Base-by-base conservation (phyloP, 2,329 filamentous ascomycete genomes). In the Talaromyces sp. region DNA sequence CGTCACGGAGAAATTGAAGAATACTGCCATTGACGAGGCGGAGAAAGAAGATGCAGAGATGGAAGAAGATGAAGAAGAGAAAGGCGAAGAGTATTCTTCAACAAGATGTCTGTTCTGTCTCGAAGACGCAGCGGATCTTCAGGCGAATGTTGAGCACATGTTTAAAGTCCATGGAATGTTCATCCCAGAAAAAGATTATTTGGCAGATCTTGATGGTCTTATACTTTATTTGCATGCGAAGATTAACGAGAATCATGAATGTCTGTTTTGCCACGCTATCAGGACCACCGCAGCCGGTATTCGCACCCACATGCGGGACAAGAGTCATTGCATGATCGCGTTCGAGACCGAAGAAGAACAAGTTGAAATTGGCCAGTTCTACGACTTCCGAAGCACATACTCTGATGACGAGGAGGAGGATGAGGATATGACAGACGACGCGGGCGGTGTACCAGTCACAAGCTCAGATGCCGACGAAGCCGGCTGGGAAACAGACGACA, bases 301-400 rank as follows among this genome's bases (percentile, higher is more conserved):
- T 25, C 92, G 97, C 70, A 97, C 92, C 0, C 94, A 99, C 72
- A 99, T 99, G 94, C 87, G 91, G 45, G 94, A 99, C 72, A 93
- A 91, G 70, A 89, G 91, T 0, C 94, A 99, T 75, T 97, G 93
- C 81, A 96, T 92, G 83, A 95, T 99, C 65, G 92, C 91, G 0
- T 99, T 93, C 72, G 86, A 87, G 53, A 88, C 86, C 0, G 90
- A 97, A 70, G 87, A 89, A 36, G 91, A 97, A 69, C 91, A 97
- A 77, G 82, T 97, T 31, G 91, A 95, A 57, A 90, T 99, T 68
- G 94, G 94, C 58, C 90, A 97, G 63, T 97, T 90, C 73, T 99
- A 99, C 74, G 94, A 99, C 70, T 99, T 99, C 81, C 84, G 89
- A 63, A 89, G 89, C 75, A 96, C 94, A 1, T 99, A 99, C 73